Base-by-base conservation (phyloP, 345 rosid species). In the Reutealis trisperma region DNA sequence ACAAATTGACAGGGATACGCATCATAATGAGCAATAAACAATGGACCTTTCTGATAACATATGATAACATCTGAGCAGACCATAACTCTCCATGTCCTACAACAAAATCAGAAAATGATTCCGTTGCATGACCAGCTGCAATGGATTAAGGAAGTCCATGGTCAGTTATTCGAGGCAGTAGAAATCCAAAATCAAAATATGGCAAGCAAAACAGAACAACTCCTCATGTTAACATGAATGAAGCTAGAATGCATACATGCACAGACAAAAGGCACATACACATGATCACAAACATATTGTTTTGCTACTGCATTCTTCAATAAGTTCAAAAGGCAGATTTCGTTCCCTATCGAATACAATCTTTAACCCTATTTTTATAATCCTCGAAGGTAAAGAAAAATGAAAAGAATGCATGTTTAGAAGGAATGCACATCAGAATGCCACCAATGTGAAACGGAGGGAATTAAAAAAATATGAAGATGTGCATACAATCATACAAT, bases 1-100 rank as follows among this genome's bases (percentile, higher is more conserved):
- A 32, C 18, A 27, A 73, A 15, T 61, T 45, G 19, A 47, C 13
- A 57, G 44, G n/a, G 13, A 19, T 60, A 7, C 32, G 63, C 67
- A 49, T 34, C 66, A 42, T 63, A 72, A 60, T 14, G 15, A 76
- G 68, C n/a, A 57, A 73, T 55, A 16, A 34, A 30, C 52, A 67
- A 74, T 60, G 49, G 19, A 94, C 97, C 99, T 92, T 88, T 86
- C 88, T 90, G 65, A 96, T 84, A 77, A 92, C 89, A 78, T 77
- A 84, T 67, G 98, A 90, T 74, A 96, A 81, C 87, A 96, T 80
- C 85, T 92, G 98, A 58, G 98, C 98, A 71, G 98, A 90, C 99
- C 99, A 96, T 69, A 96, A 85, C 84, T 96, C 99, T 55, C 99
- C 97, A 73, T 96, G 93, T 83, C 99, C 99, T 1, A 85, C 98